These are phyloP conservation scores for Anisodus acutangulus DNA, from an alignment of 257 asterid species.

Conservation along the genomic window DNA sequence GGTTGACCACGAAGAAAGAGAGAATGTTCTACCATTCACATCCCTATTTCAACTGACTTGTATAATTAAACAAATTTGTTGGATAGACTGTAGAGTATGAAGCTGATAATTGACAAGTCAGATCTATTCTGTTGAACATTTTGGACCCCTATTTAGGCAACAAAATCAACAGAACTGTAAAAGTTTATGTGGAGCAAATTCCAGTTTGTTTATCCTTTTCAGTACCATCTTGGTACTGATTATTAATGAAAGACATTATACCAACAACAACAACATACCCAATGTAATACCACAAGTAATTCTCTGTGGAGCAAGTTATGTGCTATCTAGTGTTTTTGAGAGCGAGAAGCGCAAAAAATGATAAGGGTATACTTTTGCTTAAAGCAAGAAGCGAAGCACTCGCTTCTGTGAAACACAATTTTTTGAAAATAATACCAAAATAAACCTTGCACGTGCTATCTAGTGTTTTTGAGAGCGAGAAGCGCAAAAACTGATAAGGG, in stretches of 20 bases:
- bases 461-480: slow-evolving; percentile 3
- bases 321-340: slow-evolving; percentile 10
- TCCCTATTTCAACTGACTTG: neutral
- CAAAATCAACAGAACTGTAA: neutral
- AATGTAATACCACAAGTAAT: too few relatives aligned
- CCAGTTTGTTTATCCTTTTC: neutral
- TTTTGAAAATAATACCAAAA: neutral
- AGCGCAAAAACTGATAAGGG: neutral
- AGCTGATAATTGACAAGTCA: neutral
- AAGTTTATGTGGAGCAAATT: neutral
- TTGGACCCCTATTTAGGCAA: slow-evolving; percentile 13
- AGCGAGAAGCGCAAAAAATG: neutral
- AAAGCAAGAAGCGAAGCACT: neutral
- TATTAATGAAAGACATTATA: neutral
- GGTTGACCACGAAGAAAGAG: neutral
- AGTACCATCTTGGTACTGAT: neutral
- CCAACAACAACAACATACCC: too few relatives aligned
- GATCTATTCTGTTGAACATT: neutral
- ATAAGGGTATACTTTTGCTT: neutral
- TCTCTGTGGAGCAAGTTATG: neutral
- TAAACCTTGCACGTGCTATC: neutral
- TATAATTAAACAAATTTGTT: slow-evolving; percentile 22
- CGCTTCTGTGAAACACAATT: neutral
- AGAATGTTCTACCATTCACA: slow-evolving; percentile 7
- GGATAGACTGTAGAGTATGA: slow-evolving; percentile 14